These are phyloP conservation scores for Aegilops tauschii DNA, from an alignment of 176 grass and related monocot genomes.

Conservation along the genomic window DNA sequence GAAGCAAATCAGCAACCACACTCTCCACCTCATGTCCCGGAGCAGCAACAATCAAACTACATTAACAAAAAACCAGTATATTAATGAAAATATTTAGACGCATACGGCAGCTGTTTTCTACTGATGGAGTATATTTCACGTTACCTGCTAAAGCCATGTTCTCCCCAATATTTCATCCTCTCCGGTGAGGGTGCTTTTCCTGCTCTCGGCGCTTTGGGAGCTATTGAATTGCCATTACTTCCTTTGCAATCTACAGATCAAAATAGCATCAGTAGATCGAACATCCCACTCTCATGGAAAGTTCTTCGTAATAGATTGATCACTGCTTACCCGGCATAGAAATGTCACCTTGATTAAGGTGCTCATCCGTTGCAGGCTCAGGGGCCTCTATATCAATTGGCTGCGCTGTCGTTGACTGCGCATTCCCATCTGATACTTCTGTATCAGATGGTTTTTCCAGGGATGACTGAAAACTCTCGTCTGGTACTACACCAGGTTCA, in stretches of 20 bases:
- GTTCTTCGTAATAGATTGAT: not conserved
- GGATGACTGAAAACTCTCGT: conserved; percentile 17
- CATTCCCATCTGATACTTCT: conserved; percentile 24
- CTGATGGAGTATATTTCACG: not conserved
- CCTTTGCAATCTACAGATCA: conserved; percentile 43
- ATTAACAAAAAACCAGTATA: conserved; percentile 24
- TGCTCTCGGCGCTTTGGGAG: conserved; percentile 45
- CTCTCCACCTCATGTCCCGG: conserved; percentile 65
- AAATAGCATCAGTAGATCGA: conserved; percentile 15
- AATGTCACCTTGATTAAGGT: conserved; percentile 33
- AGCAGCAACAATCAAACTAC: conserved; percentile 89
- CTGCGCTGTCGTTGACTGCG: not conserved
- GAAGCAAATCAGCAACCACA: conserved; percentile 76
- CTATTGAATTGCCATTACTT: conserved; percentile 27
- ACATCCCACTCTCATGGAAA: not conserved
- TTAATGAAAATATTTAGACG: conserved; percentile 16
- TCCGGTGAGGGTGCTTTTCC: conserved; percentile 58
- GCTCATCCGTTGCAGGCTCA: conserved; percentile 45
- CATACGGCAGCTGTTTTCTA: not conserved
- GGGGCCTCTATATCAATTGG: conserved; percentile 29
- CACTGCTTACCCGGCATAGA: conserved; percentile 49
- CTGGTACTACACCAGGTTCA: conserved; percentile 15
- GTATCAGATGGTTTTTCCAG: not conserved
- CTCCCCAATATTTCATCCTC: conserved; percentile 72
- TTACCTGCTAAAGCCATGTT: conserved; percentile 92